phyloP scores from a whole-genome alignment of 768 basidiomycete genomes.

The Chalciporus piperatus region DNA sequence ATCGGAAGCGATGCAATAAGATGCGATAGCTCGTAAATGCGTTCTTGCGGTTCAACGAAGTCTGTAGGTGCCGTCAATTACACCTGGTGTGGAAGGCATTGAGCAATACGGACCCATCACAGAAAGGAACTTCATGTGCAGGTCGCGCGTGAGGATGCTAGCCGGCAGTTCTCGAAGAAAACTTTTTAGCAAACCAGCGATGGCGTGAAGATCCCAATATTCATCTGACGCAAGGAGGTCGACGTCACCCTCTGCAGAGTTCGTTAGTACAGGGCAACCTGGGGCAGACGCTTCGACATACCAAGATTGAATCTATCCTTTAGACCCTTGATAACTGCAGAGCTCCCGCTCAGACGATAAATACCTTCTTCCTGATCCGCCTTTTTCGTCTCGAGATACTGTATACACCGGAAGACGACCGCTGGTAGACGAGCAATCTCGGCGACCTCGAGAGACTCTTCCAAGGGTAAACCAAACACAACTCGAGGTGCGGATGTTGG shows the following conservation, averaged over 20 bases:
- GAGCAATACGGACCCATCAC: slow-evolving; percentile 76
- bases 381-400: slow-evolving; percentile 91
- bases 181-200: slow-evolving; percentile 90
- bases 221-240: slow-evolving; percentile 86
- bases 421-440: slow-evolving; percentile 90
- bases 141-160: slow-evolving; percentile 88
- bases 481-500: slow-evolving; percentile 53
- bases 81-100: background rate
- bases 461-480: slow-evolving; percentile 86
- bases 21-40: slow-evolving; percentile 81
- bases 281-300: slow-evolving; percentile 34
- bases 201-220: slow-evolving; percentile 97
- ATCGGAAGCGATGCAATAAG: slow-evolving; percentile 87
- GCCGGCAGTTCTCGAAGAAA: slow-evolving; percentile 92
- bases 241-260: slow-evolving; percentile 83
- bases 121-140: slow-evolving; percentile 86
- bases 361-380: slow-evolving; percentile 98
- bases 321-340: slow-evolving; percentile 89
- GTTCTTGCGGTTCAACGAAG: slow-evolving; percentile 82
- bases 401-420: slow-evolving; percentile 91
- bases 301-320: slow-evolving; percentile 92
- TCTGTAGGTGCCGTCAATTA: slow-evolving; percentile 47
- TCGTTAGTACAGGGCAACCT: slow-evolving; percentile 6
- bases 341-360: slow-evolving; percentile 92
- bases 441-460: slow-evolving; percentile 85